A percentile compares a stretch with the other conserved stretches of the same genome.
These are phyloP conservation scores for Boletus pseudo-olivaceus DNA, from an alignment of 768 basidiomycete species.

Conservation along the genomic window DNA sequence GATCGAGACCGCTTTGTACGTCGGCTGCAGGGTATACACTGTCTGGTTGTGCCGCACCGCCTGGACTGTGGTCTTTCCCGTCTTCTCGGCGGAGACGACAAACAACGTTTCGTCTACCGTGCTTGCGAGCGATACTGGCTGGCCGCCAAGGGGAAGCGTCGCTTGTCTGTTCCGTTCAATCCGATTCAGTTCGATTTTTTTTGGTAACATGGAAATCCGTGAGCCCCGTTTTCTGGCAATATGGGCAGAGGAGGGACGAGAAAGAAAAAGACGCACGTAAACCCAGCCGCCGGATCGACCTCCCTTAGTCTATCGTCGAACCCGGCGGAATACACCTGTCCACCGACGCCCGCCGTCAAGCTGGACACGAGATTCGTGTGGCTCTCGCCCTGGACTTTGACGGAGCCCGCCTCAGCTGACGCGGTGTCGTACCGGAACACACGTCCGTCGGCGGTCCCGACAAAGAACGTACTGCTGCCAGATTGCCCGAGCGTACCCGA, in stretches of 20 bases:
- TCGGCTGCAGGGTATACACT: slow-evolving; percentile 51
- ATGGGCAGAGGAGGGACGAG: too few species aligned
- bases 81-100: slow-evolving; percentile 45
- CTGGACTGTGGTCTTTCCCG: slow-evolving; percentile 46
- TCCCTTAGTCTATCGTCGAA: slow-evolving; percentile 80
- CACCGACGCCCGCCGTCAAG: slow-evolving; percentile 45
- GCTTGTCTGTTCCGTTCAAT: slow-evolving; percentile 42
- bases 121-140: slow-evolving; percentile 66
- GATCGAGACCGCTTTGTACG: slow-evolving; percentile 54
- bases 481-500: slow-evolving; percentile 44
- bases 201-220: not conserved
- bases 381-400: slow-evolving; percentile 55
- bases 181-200: not conserved
- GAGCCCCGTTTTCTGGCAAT: not conserved
- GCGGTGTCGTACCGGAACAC: slow-evolving; percentile 56
- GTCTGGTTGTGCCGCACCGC: slow-evolving; percentile 70
- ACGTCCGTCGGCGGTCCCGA: slow-evolving; percentile 79
- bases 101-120: slow-evolving; percentile 63
- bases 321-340: slow-evolving; percentile 65
- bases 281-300: slow-evolving; percentile 41
- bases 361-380: slow-evolving; percentile 72
- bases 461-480: slow-evolving; percentile 59
- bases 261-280: slow-evolving; percentile 21
- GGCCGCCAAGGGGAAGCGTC: slow-evolving; percentile 49
- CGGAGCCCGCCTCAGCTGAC: slow-evolving; percentile 13